These are phyloP conservation scores for Monilinia aucupariae DNA, from an alignment of 2,329 filamentous ascomycete species.

Conservation along the genomic window DNA sequence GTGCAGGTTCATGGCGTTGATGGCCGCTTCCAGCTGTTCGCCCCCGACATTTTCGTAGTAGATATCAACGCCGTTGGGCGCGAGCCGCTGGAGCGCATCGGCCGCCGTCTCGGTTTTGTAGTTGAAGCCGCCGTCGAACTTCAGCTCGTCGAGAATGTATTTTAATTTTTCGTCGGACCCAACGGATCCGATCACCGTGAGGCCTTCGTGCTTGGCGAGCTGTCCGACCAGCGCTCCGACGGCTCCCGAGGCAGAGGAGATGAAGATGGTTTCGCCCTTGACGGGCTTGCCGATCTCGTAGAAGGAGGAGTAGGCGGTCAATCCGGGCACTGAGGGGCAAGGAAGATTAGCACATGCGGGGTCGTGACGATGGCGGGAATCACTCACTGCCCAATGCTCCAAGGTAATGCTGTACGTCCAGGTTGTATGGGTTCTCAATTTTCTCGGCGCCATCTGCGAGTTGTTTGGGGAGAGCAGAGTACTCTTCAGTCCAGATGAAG, in stretches of 20 bases:
- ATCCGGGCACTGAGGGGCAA: conserved; percentile 51
- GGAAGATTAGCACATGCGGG: neutral
- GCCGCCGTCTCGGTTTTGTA: conserved; percentile 69
- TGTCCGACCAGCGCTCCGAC: conserved; percentile 75
- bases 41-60: conserved; percentile 80
- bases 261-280: conserved; percentile 73
- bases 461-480: conserved; percentile 48
- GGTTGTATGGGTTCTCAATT: conserved; percentile 63
- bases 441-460: conserved; percentile 42
- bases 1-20: conserved; percentile 56
- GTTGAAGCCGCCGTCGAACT: conserved; percentile 71
- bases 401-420: conserved; percentile 63
- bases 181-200: conserved; percentile 68
- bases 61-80: conserved; percentile 69
- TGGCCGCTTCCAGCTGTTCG: conserved; percentile 64
- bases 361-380: neutral
- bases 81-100: conserved; percentile 60
- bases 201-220: conserved; percentile 68
- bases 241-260: conserved; percentile 68
- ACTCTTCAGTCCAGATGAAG: conserved; percentile 60
- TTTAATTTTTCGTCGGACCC: conserved; percentile 71
- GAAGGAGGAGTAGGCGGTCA: conserved; percentile 69
- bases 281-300: conserved; percentile 71
- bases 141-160: conserved; percentile 66
- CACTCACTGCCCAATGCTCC: conserved; percentile 59